Evolutionary conservation across 116 monocot species (phyloP), one percentile per base, ranked within the genome.

Genomic region (Papilionanthe hybrid): DNA sequence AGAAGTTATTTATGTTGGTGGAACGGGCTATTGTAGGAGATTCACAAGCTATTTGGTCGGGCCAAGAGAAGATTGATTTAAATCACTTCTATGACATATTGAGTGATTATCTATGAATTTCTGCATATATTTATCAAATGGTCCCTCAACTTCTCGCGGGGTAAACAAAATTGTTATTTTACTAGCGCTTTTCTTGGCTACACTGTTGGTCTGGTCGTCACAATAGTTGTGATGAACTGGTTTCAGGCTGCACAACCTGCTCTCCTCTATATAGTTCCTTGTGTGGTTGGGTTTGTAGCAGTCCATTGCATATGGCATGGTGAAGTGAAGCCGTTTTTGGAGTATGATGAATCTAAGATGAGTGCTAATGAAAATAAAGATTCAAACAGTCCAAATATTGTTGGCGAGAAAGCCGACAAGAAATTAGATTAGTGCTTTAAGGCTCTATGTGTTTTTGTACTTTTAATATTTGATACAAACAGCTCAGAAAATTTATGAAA

Each of bases 231-330:
- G 29, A 99, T 95, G 99, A 95, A 99, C 77, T 99, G 99, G 99
- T 99, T 99, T 84, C 95, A 99, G 87, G 99, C 99, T 78, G 99
- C 95, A 28, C 99, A 98, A 91, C 98, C 94, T 87, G 98, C 95
- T 27, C 91, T 98, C 78, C 79, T 93, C 10, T 98, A 98, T 78
- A 94, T 98, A 75, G 98, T 94, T 42, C 94, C 93, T 45, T 94
- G 90, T 82, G 91, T 94, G 74, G 65, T 93, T 85, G 94, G 98
- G 75, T 94, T 81, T 85, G 81, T 98, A 37, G 95, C 83, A 55
- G 78, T 79, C 81, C 94, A 90, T 73, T 93, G 90, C 79, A 43
- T 93, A 10, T 93, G 89, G 91, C 82, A 90, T 72, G 92, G 93
- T 5, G 98, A 98, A 86, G 86, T 91, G 23, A 94, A 88, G 56